Conservation (phyloP, 2,329 filamentous ascomycete genomes). For the Monosporascus sp. region DNA sequence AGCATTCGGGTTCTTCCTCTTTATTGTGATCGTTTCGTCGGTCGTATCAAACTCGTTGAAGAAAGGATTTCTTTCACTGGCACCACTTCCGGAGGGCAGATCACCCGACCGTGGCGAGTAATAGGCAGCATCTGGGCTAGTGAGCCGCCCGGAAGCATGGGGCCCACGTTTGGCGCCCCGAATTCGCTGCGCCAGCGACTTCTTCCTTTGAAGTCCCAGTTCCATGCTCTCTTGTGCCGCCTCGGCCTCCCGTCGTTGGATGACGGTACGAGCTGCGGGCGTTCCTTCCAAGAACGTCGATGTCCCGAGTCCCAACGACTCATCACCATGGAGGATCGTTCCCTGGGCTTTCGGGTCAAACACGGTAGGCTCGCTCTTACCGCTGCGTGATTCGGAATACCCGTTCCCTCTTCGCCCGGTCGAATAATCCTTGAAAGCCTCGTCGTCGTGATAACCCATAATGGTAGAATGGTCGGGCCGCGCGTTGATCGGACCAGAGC, state of each 20-base stretch:
- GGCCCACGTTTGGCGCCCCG: slow-evolving; percentile 74
- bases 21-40: slow-evolving; percentile 46
- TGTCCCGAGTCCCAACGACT: slow-evolving; percentile 79
- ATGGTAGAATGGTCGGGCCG: slow-evolving; percentile 83
- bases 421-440: slow-evolving; percentile 81
- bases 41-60: slow-evolving; percentile 68
- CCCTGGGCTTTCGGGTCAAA: slow-evolving; percentile 66
- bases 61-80: slow-evolving; percentile 67
- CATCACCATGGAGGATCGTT: slow-evolving; percentile 76
- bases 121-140: neutral
- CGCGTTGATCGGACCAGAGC: slow-evolving; percentile 75
- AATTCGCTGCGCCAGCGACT: slow-evolving; percentile 89
- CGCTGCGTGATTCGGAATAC: slow-evolving; percentile 20
- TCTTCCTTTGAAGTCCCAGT: slow-evolving; percentile 75
- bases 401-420: slow-evolving; percentile 27
- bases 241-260: slow-evolving; percentile 69
- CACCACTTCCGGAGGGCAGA: slow-evolving; percentile 26
- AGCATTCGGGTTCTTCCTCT: slow-evolving; percentile 28
- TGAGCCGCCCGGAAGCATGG: slow-evolving; percentile 41
- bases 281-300: slow-evolving; percentile 95
- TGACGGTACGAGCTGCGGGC: slow-evolving; percentile 74
- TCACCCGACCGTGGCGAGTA: slow-evolving; percentile 23
- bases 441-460: slow-evolving; percentile 72
- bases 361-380: slow-evolving; percentile 39
- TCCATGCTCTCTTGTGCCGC: slow-evolving; percentile 51